Evolutionary conservation across 495 filamentous ascomycete genomes (phyloP), one percentile per base, ranked within the genome.

Genomic region (Xylaria nigripes): DNA sequence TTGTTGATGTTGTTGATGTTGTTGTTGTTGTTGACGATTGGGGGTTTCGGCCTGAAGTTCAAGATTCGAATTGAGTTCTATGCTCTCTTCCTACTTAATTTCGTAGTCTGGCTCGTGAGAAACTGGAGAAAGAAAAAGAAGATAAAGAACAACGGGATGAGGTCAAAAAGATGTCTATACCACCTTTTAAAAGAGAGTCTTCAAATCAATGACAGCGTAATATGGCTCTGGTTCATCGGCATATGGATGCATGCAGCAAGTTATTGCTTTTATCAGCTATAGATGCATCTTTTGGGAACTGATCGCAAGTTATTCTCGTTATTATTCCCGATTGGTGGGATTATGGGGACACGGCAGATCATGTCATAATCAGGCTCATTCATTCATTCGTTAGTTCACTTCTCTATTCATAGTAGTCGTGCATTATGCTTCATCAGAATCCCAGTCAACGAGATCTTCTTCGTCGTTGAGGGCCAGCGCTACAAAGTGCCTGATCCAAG

Each of bases 401-500:
- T 45, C 27, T 45, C 30, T 52, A 3, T 34, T 32, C 23, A 0
- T 4, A 2, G 27, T 16, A 34, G 22, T 38, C 15, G 29, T 24
- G 42, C 24, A 45, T 51, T 57, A 65, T 4, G 71, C 70, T 45
- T 70, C 67, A 27, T 71, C 68, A 50, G 62, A 62, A 45, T 72
- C 72, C 43, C 51, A 61, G 2, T 69, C 71, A 21, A 76, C 34
- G 36, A 68, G 56, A 61, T 79, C 70, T 63, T 81, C 78, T 58
- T 77, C 64, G 53, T 81, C 78, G 32, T 75, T 70, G 50, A 79
- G 64, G 18, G 77, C 78, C 48, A 75, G 68, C 61, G 68, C 70
- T 10, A 81, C 77, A 63, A 81, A 81, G 54, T 70, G 70, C 45
- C 75, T 68, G 30, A 81, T 56, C 78, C 78, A 81, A 10, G 68